These are phyloP conservation scores for Besnoitia besnoiti DNA, from an alignment of 169 alveolate species.

Conservation along the genomic window DNA sequence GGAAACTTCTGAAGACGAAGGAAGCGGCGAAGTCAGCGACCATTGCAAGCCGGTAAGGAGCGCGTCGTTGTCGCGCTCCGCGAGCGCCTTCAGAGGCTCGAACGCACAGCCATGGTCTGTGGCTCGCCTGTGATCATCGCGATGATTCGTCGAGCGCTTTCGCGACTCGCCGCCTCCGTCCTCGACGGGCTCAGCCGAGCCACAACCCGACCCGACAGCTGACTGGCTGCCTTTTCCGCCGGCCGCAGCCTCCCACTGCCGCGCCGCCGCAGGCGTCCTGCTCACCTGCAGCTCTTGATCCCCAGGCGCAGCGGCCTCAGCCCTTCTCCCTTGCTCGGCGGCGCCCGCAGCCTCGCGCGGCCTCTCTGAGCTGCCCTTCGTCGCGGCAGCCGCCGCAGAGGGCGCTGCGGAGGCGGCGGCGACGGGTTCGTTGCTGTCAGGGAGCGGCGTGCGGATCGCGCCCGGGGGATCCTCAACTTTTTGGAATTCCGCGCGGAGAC, in stretches of 20 bases:
- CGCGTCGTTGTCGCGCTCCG: too few relatives aligned
- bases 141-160: too few relatives aligned
- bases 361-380: conserved; percentile 28
- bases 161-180: too few relatives aligned
- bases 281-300: too few relatives aligned
- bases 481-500: conserved; percentile 36
- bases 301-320: neutral
- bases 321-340: neutral
- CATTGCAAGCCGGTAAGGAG: too few relatives aligned
- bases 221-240: too few relatives aligned
- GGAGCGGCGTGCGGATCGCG: neutral
- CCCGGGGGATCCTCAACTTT: neutral
- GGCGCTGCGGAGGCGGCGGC: neutral
- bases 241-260: too few relatives aligned
- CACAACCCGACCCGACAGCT: too few relatives aligned
- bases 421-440: neutral
- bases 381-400: neutral
- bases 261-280: too few relatives aligned
- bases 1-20: neutral
- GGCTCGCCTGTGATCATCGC: too few relatives aligned
- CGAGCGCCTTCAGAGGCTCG: neutral
- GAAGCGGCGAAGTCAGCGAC: neutral
- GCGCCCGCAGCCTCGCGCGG: neutral
- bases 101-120: too few relatives aligned
- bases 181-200: too few relatives aligned